Evolutionary conservation across 1,284 basidiomycete species (phyloP).

Genomic region (Naganishia liquefaciens): DNA sequence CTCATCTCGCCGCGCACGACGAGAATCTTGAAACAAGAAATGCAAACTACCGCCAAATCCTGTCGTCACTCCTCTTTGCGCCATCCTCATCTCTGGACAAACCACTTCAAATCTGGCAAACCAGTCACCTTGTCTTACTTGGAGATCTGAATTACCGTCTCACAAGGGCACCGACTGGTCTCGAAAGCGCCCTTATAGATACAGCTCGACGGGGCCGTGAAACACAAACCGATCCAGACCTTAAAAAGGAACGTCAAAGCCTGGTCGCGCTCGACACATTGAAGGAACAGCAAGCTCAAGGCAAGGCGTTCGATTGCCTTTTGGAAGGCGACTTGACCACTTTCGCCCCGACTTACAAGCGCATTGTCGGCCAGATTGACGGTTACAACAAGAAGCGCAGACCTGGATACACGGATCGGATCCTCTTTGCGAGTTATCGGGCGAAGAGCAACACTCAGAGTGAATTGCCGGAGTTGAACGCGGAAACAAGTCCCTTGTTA

Average conservation of each 20-base stretch:
- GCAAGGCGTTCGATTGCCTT: constrained; percentile 68
- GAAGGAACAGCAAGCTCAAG: constrained; percentile 63
- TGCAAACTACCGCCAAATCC: constrained; percentile 75
- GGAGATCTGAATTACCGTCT: constrained; percentile 91
- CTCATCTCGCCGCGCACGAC: constrained; percentile 84
- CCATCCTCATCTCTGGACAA: constrained; percentile 57
- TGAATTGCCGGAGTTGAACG: background rate
- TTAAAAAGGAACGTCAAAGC: constrained; percentile 62
- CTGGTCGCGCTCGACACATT: constrained; percentile 80
- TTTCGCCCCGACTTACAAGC: constrained; percentile 89
- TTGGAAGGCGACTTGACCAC: constrained; percentile 78
- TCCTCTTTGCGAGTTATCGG: constrained; percentile 75
- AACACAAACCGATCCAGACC: constrained; percentile 35
- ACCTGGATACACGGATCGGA: constrained; percentile 93
- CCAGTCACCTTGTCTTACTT: constrained; percentile 80
- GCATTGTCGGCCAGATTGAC: constrained; percentile 72
- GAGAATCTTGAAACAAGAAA: constrained; percentile 71
- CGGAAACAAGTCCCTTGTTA: constrained; percentile 13
- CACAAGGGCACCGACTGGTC: constrained; percentile 28
- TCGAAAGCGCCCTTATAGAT: constrained; percentile 33
- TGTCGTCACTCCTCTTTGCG: constrained; percentile 76
- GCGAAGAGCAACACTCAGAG: constrained; percentile 39
- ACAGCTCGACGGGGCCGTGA: background rate
- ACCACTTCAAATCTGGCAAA: constrained; percentile 68
- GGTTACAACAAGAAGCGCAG: constrained; percentile 69